Evolutionary conservation across 495 filamentous ascomycete species (phyloP), one percentile per base, ranked within the genome.

Genomic region (Aspergillus baeticus): DNA sequence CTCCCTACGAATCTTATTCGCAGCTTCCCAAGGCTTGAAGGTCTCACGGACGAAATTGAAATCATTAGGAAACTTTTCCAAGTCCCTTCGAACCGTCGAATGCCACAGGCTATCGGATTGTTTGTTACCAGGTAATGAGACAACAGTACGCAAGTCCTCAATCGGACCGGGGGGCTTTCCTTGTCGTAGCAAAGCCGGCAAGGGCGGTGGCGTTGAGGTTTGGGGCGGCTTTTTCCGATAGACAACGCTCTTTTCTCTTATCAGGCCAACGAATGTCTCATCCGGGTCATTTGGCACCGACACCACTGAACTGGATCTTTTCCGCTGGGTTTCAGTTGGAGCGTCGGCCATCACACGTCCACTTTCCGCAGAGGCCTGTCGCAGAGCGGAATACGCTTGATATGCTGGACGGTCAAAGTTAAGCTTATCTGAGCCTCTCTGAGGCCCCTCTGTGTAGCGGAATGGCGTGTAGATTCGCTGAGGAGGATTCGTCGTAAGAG

Each of bases 31-130:
- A 0, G 62, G 57, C 36, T 70, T 66, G 2, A 76, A 65, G 5
- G 71, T 59, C n/a, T 73, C 64, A 31, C 67, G 64, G 22, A 85
- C 78, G 57, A 77, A 84, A 34, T 67, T 63, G 44, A 84, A 83
- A 51, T 84, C 71, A 46, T 78, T 76, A 2, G 75, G 55, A 23
- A 66, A 69, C 6, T 65, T 63, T 8, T 67, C 63, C 4, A 78
- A 61, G 14, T 62, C 66, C 45, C 66, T 69, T 37, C 65, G 63
- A 36, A 68, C 70, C 4, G 69, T 71, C 20, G 62, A 62, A 50
- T 74, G 68, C 64, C 68, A 71, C 2, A 67, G 57, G 46, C 64
- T 72, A 55, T 75, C 70, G 5, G 66, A 64, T 26, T 73, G 64
- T 22, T 70, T 72, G 10, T 69, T 62, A 3, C 69, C 45, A 35